Evolutionary conservation across 1,284 basidiomycete species (phyloP), one percentile per base, ranked within the genome.

Genomic region (Porodaedalea pini): DNA sequence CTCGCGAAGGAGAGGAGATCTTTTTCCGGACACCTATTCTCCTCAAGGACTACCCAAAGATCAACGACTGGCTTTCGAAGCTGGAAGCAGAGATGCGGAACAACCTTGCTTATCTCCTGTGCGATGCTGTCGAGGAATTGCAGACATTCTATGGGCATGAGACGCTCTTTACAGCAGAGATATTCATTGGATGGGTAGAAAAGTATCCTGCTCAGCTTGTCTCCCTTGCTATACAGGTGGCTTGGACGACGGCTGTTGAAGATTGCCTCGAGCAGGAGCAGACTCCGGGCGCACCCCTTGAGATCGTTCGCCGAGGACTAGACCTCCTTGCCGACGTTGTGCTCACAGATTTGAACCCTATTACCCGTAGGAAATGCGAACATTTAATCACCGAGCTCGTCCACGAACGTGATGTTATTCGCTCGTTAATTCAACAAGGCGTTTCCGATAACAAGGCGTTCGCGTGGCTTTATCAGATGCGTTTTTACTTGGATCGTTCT

Each of bases 301-400:
- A 86, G 44, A 88, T 89, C 13, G 82, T 97, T 29, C 78, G 83
- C 41, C 84, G 91, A 68, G 91, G 92, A 19, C 82, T 99, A 41
- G 95, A 98, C 68, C 79, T 97, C 44, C 86, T 99, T 17, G 96
- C 97, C 2, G 94, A 98, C 66, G 91, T 97, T 37, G 96, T 99
- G 25, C 77, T 99, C 44, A 88, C 89, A 54, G 96, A 98, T 65
- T 83, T 99, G 36, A 80, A 78, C 40, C 83, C 92, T 6, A 88
- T 96, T 48, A 94, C 94, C 48, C 88, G 97, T 61, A 88, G 92
- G 65, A 98, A 99, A 73, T 96, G 94, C 78, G 97, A 99, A 68
- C 95, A 98, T 68, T 85, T 99, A 64, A 98, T 99, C 75, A 99
- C 96, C 1, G 97, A 99, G 72, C 85, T 99, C 2, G 97, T 99